Evolutionary conservation across 106 monocot genomes (phyloP).

Genomic region (Amphibolis antarctica): DNA sequence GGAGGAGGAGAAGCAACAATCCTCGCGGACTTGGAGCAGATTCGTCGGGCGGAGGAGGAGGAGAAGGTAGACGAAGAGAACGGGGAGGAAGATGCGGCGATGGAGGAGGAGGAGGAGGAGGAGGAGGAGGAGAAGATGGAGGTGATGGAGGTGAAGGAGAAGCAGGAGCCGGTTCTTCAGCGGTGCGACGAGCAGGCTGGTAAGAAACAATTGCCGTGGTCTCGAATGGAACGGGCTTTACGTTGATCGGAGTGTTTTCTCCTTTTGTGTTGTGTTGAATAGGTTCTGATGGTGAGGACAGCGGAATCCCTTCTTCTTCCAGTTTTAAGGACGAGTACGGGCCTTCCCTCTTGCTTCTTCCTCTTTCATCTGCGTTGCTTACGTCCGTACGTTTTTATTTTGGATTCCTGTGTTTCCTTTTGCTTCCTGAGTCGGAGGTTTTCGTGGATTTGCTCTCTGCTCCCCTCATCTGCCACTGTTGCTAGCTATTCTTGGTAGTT

Average conservation of each 20-base stretch:
- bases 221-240: neutral
- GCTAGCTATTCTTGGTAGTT: too few relatives aligned
- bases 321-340: conserved; percentile 9
- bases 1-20: neutral
- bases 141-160: neutral
- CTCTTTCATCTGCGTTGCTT: neutral
- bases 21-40: neutral
- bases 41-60: neutral
- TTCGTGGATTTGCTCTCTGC: neutral
- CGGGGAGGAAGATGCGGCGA: conserved; percentile 2
- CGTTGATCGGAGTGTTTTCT: neutral
- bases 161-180: neutral
- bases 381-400: neutral
- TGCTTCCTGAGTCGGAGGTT: neutral
- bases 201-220: neutral
- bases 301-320: conserved; percentile 6
- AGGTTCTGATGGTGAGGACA: conserved; percentile 7
- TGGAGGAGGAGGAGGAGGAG: conserved; percentile 5
- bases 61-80: neutral
- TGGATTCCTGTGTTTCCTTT: neutral
- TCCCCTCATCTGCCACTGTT: neutral
- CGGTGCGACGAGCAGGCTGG: conserved; percentile 4
- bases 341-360: neutral
- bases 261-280: neutral
- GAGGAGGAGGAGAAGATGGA: conserved; percentile 7